Conservation (phyloP, 2,329 filamentous ascomycete species). For the Thielaviopsis punctulata region DNA sequence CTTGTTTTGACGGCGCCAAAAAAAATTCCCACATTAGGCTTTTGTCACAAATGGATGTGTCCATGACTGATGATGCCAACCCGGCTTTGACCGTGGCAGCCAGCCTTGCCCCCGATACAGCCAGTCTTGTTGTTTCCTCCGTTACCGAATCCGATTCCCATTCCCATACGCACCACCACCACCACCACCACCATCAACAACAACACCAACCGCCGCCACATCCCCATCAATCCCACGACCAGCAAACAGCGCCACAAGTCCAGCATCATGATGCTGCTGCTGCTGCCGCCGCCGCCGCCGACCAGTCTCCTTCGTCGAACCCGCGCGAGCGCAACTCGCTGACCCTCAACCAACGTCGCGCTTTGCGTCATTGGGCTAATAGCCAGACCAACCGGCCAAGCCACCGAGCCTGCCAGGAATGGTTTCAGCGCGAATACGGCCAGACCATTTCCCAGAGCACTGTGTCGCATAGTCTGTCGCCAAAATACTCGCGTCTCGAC, state of each 20-base stretch:
- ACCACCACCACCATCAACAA: not conserved
- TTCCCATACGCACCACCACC: not conserved
- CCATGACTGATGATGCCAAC: slow-evolving; percentile 4
- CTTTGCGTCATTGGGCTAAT: slow-evolving; percentile 42
- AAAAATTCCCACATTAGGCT: too few relatives aligned
- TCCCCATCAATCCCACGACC: not conserved
- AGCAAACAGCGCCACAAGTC: not conserved
- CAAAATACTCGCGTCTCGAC: slow-evolving; percentile 44
- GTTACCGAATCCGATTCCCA: not conserved
- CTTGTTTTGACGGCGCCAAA: not conserved
- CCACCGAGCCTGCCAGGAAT: slow-evolving; percentile 46
- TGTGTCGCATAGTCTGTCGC: slow-evolving; percentile 43
- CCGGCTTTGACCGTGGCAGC: not conserved
- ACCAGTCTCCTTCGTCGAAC: not conserved
- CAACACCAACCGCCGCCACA: not conserved
- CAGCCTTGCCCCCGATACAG: slow-evolving; percentile 6
- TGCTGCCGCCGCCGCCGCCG: slow-evolving; percentile 13
- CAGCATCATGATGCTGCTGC: slow-evolving; percentile 13
- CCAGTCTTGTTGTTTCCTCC: slow-evolving; percentile 1
- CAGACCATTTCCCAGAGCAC: slow-evolving; percentile 46
- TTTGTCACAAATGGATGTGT: too few relatives aligned
- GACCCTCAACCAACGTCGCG: slow-evolving; percentile 44
- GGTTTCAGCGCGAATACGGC: slow-evolving; percentile 41
- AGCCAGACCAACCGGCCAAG: slow-evolving; percentile 37
- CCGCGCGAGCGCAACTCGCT: slow-evolving; percentile 38